Percentiles rank a stretch among this genome's conserved stretches.
Conservation (phyloP, 2,329 filamentous ascomycete genomes). For the Alternaria metachromatica region DNA sequence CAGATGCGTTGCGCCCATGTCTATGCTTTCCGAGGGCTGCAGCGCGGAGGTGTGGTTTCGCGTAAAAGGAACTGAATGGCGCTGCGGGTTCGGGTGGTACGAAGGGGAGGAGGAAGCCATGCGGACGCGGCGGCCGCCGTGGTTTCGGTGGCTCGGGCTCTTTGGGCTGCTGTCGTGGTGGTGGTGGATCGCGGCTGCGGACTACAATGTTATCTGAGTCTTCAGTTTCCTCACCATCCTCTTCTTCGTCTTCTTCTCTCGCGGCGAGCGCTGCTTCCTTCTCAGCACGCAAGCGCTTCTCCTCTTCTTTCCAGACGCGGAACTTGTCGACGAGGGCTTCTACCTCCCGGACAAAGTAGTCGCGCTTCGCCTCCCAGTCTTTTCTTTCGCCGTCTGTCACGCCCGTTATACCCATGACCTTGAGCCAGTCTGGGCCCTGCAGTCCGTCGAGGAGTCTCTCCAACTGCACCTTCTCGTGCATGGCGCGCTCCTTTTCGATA, state of each 20-base stretch:
- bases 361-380: constrained; percentile 82
- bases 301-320: constrained; percentile 83
- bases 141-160: constrained; percentile 46
- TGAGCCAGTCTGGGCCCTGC: constrained; percentile 90
- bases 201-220: constrained; percentile 39
- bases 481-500: constrained; percentile 69
- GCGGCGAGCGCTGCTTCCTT: constrained; percentile 68
- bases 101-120: constrained; percentile 40
- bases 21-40: constrained; percentile 76
- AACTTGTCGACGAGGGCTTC: constrained; percentile 86
- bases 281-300: constrained; percentile 80
- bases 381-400: constrained; percentile 86
- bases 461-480: constrained; percentile 71
- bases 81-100: constrained; percentile 51
- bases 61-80: constrained; percentile 87
- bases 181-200: constrained; percentile 14
- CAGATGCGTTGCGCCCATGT: constrained; percentile 72
- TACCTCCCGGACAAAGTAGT: constrained; percentile 85
- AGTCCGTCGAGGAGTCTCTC: constrained; percentile 78
- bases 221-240: constrained; percentile 46
- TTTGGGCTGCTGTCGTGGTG: constrained; percentile 54
- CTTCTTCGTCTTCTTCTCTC: constrained; percentile 55
- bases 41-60: constrained; percentile 79
- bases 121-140: constrained; percentile 40
- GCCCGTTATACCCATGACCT: constrained; percentile 86